Conservation (phyloP, 108 stramenopile species). For the Cafeteria roenbergensis region DNA sequence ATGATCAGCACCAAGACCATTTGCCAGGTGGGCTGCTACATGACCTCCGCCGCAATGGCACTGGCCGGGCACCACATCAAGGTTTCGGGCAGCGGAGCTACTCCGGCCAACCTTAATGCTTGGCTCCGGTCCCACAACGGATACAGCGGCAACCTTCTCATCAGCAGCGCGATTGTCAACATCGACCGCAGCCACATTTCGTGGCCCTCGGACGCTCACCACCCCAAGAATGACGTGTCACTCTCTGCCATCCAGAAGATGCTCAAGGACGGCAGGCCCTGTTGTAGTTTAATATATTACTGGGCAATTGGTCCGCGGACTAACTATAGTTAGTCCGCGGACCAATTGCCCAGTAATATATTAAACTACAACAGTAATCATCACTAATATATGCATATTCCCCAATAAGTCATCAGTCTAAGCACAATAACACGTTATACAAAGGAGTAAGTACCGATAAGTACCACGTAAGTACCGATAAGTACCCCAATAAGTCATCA, state of each 20-base stretch:
- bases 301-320: too few relatives aligned
- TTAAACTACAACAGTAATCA: neutral
- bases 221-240: constrained; percentile 16
- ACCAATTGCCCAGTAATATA: neutral
- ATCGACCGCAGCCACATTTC: constrained; percentile 13
- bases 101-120: constrained; percentile 10
- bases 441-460: too few relatives aligned
- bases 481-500: too few relatives aligned
- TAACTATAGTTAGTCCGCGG: too few relatives aligned
- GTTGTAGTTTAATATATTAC: neutral
- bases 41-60: constrained; percentile 23
- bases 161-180: constrained; percentile 5
- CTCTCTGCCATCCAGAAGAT: neutral
- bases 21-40: constrained; percentile 22
- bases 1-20: constrained; percentile 17
- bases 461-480: too few relatives aligned
- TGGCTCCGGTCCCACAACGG: constrained; percentile 17
- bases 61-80: constrained; percentile 9
- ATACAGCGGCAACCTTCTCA: constrained; percentile 15
- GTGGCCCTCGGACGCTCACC: constrained; percentile 20
- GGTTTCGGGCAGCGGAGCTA: neutral
- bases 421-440: too few relatives aligned
- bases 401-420: too few relatives aligned
- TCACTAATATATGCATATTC: too few relatives aligned
- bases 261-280: constrained; percentile 12